Conservation (phyloP, 2,329 filamentous ascomycete species). For the Penicillium sp. region DNA sequence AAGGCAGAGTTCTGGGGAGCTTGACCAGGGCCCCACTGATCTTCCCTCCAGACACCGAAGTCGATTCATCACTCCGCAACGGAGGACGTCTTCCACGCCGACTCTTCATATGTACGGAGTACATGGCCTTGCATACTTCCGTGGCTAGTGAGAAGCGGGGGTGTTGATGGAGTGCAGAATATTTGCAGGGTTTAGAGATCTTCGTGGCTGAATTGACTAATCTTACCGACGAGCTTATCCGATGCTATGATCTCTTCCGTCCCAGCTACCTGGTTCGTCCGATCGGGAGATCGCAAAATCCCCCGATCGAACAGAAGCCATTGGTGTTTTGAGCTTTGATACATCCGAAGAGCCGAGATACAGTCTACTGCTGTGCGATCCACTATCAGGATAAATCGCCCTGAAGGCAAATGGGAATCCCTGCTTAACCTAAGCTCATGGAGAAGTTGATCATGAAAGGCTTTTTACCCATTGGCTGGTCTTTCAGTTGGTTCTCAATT, state of each 20-base stretch:
- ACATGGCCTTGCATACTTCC: slow-evolving; percentile 7
- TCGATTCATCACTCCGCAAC: slow-evolving; percentile 3
- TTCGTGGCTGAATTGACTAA: slow-evolving; percentile 3
- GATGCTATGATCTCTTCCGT: background rate
- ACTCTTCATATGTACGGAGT: background rate
- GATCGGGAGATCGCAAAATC: slow-evolving; percentile 8
- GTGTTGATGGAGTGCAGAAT: background rate
- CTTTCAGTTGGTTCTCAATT: background rate
- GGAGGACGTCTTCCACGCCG: background rate
- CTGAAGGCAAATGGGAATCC: background rate
- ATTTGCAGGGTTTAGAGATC: slow-evolving; percentile 3
- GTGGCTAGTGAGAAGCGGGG: background rate
- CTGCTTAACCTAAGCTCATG: background rate
- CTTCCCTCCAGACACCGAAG: background rate
- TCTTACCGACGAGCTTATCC: background rate
- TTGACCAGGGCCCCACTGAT: background rate
- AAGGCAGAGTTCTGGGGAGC: slow-evolving; percentile 5
- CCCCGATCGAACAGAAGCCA: background rate
- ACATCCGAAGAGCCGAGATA: background rate
- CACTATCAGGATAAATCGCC: background rate
- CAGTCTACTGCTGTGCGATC: background rate
- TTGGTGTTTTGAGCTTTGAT: background rate
- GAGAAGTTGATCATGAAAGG: background rate
- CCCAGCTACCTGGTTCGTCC: slow-evolving; percentile 11
- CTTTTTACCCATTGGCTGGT: background rate